These are phyloP conservation scores for Parascedosporium putredinis DNA, from an alignment of 2,329 filamentous ascomycete species.

Conservation along the genomic window DNA sequence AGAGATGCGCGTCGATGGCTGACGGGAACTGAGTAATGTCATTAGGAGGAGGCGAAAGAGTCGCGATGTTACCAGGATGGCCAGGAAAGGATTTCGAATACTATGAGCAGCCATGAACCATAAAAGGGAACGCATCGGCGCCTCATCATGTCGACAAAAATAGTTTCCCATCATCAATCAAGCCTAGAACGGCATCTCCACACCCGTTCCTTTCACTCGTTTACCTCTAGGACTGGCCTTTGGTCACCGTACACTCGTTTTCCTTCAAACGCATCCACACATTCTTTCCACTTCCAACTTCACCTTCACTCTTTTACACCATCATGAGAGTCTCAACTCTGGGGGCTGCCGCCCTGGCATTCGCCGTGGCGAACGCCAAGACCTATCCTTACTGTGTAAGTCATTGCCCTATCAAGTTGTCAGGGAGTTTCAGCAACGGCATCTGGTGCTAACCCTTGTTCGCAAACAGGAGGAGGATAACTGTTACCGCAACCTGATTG, in stretches of 20 bases:
- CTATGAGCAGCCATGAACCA: neutral
- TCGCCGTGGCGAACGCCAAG: neutral
- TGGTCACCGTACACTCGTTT: neutral
- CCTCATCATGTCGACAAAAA: neutral
- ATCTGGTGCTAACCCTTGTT: conserved; percentile 12
- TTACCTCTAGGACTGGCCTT: neutral
- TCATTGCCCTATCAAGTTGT: conserved; percentile 9
- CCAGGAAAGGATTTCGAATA: neutral
- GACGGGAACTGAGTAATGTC: neutral
- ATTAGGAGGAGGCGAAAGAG: neutral
- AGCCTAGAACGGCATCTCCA: neutral
- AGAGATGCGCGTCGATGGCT: neutral
- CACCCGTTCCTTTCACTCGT: neutral
- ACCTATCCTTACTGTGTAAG: conserved; percentile 10
- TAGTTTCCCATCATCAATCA: neutral
- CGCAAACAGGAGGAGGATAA: conserved; percentile 18
- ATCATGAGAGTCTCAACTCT: neutral
- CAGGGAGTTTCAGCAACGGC: too few relatives aligned
- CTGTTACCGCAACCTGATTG: conserved; percentile 26
- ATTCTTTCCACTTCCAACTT: neutral
- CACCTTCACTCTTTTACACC: neutral
- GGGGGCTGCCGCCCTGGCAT: neutral
- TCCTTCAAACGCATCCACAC: neutral
- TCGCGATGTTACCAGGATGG: neutral
- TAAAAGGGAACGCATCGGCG: neutral